Percentiles rank a stretch among this genome's conserved stretches.
phyloP scores from a whole-genome alignment of 164 flowering plant genomes.

The Piper longum region DNA sequence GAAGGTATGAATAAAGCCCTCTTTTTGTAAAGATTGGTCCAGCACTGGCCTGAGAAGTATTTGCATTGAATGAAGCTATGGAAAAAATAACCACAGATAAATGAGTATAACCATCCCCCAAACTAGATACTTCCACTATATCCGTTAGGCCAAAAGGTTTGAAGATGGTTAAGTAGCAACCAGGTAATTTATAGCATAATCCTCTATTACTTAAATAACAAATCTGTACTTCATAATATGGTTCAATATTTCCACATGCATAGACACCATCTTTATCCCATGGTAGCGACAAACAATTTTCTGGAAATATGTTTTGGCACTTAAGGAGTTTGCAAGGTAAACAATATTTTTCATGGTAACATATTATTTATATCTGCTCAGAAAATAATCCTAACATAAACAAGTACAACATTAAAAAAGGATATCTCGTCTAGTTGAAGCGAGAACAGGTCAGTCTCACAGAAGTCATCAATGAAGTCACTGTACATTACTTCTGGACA shows the following conservation, averaged over 20 bases:
- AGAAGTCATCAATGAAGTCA: slow-evolving; percentile 90
- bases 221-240: slow-evolving; percentile 83
- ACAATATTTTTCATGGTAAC: background rate
- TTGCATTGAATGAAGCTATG: background rate
- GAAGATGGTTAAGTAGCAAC: background rate
- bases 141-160: background rate
- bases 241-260: slow-evolving; percentile 61
- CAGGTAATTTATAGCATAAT: background rate
- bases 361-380: background rate
- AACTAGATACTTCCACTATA: background rate
- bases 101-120: background rate
- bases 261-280: slow-evolving; percentile 73
- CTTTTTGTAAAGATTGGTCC: slow-evolving; percentile 38
- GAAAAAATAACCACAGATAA: background rate
- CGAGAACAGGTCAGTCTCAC: slow-evolving; percentile 81
- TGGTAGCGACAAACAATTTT: slow-evolving; percentile 52
- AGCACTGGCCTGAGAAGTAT: slow-evolving; percentile 44
- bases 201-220: no score
- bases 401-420: slow-evolving; percentile 13
- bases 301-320: slow-evolving; percentile 83
- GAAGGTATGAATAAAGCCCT: slow-evolving; percentile 33
- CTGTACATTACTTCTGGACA: slow-evolving; percentile 95
- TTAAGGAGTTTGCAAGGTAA: slow-evolving; percentile 35
- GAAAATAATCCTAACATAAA: no score
- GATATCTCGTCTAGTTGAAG: slow-evolving; percentile 88